Percentiles rank a stretch among this genome's conserved stretches.
phyloP scores from a whole-genome alignment of 106 monocot genomes.

The Agapanthus africanus region DNA sequence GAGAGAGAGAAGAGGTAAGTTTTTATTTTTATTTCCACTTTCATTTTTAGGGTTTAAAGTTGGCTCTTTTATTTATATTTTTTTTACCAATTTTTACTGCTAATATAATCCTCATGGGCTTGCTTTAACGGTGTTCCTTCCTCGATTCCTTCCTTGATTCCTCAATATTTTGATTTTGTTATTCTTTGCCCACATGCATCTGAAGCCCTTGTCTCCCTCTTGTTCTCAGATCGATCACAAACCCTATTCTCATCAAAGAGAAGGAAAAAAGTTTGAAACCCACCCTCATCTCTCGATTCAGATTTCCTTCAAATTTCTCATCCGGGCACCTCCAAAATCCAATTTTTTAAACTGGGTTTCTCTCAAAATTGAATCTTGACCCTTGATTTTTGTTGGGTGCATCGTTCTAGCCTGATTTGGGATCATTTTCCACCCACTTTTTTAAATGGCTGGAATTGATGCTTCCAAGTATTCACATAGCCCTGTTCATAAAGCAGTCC shows the following conservation, averaged over 20 bases:
- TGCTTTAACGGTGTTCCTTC: constrained; percentile 15
- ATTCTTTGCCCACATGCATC: constrained; percentile 5
- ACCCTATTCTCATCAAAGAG: not conserved
- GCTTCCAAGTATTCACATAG: constrained; percentile 60
- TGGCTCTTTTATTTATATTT: not conserved
- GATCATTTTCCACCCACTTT: too few relatives aligned
- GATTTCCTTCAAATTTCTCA: not conserved
- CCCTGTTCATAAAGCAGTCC: constrained; percentile 59
- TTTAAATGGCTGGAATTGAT: constrained; percentile 46
- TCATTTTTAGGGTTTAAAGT: too few relatives aligned
- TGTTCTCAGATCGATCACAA: not conserved
- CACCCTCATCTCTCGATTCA: constrained; percentile 1
- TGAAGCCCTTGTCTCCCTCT: constrained; percentile 10
- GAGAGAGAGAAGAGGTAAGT: too few relatives aligned
- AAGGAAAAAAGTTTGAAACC: not conserved
- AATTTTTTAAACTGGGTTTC: constrained; percentile 19
- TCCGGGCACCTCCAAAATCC: constrained; percentile 10
- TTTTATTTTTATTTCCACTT: too few relatives aligned
- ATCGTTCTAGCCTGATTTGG: constrained; percentile 1
- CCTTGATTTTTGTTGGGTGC: not conserved
- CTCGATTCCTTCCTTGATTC: constrained; percentile 20
- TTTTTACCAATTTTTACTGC: not conserved
- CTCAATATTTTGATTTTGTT: not conserved
- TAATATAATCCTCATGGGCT: not conserved
- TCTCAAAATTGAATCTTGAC: constrained; percentile 18